These are phyloP conservation scores for Acer saccharum DNA, from an alignment of 345 rosid species.

Conservation along the genomic window DNA sequence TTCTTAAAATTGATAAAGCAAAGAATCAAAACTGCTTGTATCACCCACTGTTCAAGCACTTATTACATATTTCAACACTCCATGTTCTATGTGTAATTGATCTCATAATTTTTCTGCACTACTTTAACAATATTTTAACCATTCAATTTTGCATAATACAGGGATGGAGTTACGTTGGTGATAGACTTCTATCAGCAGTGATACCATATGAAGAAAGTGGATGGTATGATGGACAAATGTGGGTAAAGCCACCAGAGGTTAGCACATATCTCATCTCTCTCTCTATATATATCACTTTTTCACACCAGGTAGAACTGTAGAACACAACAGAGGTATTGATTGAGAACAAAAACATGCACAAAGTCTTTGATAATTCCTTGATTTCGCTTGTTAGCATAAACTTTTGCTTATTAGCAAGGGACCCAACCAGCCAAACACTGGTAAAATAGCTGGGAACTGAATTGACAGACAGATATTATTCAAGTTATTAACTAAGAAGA, in stretches of 20 bases:
- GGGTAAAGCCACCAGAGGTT: constrained; percentile 98
- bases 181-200: constrained; percentile 91
- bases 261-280: constrained; percentile 19
- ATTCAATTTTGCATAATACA: constrained; percentile 29
- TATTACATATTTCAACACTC: too few relatives aligned
- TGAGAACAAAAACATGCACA: not conserved
- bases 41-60: too few relatives aligned
- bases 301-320: not conserved
- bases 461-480: not conserved
- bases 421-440: not conserved
- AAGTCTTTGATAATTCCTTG: not conserved
- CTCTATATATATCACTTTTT: not conserved
- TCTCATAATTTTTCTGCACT: too few relatives aligned
- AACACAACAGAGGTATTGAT: not conserved
- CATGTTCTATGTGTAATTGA: too few relatives aligned
- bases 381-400: not conserved
- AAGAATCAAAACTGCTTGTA: too few relatives aligned
- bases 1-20: not conserved
- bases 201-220: constrained; percentile 97
- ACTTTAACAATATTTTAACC: not conserved
- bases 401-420: not conserved
- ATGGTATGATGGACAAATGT: constrained; percentile 99
- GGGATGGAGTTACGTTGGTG: constrained; percentile 99
- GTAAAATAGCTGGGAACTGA: not conserved
- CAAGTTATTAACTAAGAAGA: constrained; percentile 1